Conservation (phyloP, 2,329 filamentous ascomycete genomes). For the Teratosphaeriaceae sp. region DNA sequence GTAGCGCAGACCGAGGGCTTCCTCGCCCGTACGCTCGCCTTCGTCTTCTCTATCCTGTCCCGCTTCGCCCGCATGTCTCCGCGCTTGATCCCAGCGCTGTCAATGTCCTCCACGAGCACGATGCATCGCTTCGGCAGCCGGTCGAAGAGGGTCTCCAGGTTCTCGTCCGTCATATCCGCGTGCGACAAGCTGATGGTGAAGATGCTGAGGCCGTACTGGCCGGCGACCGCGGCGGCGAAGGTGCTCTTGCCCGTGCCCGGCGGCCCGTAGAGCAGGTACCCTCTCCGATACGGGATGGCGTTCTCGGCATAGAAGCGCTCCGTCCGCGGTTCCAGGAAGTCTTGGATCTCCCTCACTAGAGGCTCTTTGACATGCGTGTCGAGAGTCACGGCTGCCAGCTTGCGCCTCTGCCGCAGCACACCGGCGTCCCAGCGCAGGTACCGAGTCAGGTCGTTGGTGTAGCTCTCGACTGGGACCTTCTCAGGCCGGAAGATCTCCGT, state of each 20-base stretch:
- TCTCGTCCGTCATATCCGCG: slow-evolving; percentile 88
- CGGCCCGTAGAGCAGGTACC: slow-evolving; percentile 88
- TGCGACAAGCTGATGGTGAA: slow-evolving; percentile 95
- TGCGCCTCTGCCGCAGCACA: slow-evolving; percentile 54
- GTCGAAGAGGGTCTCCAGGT: slow-evolving; percentile 95
- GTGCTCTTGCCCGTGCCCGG: slow-evolving; percentile 97
- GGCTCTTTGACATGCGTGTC: slow-evolving; percentile 57
- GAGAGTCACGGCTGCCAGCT: slow-evolving; percentile 67
- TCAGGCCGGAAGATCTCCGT: slow-evolving; percentile 15
- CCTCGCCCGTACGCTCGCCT: slow-evolving; percentile 17
- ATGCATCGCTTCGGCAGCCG: slow-evolving; percentile 98
- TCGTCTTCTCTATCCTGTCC: neutral
- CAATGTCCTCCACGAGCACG: slow-evolving; percentile 97
- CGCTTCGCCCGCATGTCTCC: slow-evolving; percentile 55
- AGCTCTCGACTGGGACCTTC: no score
- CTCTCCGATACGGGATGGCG: slow-evolving; percentile 78
- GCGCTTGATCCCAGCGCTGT: slow-evolving; percentile 86
- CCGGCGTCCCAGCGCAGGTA: slow-evolving; percentile 29
- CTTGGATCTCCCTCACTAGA: slow-evolving; percentile 63
- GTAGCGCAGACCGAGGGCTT: no score
- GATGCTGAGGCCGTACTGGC: slow-evolving; percentile 92
- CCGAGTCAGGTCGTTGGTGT: slow-evolving; percentile 9
- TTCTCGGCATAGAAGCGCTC: slow-evolving; percentile 71
- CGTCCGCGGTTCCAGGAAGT: slow-evolving; percentile 64
- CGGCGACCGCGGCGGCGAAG: slow-evolving; percentile 89